Evolutionary conservation across 305 asterid species (phyloP).

Genomic region (Withania somnifera): DNA sequence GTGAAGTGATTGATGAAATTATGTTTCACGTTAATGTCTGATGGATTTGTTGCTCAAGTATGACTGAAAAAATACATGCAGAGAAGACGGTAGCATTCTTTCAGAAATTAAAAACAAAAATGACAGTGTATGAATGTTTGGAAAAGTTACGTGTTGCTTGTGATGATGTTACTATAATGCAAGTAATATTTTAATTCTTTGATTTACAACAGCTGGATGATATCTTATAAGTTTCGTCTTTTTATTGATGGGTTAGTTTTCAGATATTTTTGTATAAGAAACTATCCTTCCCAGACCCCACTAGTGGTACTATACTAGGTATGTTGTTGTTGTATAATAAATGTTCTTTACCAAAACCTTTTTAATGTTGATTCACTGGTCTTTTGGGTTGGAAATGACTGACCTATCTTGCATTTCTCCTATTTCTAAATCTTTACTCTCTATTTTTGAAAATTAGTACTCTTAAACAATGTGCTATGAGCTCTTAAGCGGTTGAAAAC

Average conservation of each 20-base stretch:
- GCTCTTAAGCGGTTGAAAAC: neutral
- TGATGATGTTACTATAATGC: neutral
- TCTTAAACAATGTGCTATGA: neutral
- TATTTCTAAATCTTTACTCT: neutral
- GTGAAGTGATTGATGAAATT: neutral
- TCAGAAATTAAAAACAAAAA: neutral
- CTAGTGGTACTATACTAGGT: too few species aligned
- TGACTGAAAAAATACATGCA: neutral
- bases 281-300: too few species aligned
- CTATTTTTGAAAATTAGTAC: neutral
- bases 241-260: neutral
- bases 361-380: neutral
- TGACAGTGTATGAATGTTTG: neutral
- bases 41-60: neutral
- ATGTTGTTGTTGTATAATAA: neutral
- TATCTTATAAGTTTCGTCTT: neutral
- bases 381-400: neutral
- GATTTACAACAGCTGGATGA: neutral
- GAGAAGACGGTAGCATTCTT: neutral
- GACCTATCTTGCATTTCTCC: neutral
- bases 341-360: neutral
- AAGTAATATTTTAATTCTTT: neutral
- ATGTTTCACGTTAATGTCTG: neutral
- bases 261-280: too few species aligned
- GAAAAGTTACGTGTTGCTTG: neutral